Conservation (phyloP, 495 filamentous ascomycete genomes). For the Talaromyces stipitatus region DNA sequence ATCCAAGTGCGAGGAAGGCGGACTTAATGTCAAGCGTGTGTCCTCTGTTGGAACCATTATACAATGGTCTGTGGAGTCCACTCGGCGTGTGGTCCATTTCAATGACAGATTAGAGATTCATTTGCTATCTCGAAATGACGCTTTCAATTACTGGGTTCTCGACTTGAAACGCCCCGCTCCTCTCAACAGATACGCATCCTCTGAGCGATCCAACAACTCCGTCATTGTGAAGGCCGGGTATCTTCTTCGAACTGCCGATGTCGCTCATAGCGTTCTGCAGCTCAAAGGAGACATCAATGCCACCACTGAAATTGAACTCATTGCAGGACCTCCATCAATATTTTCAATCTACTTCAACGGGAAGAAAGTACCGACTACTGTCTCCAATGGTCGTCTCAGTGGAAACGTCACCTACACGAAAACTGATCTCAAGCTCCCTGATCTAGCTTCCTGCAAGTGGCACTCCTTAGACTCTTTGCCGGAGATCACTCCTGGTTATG, state of each 20-base stretch:
- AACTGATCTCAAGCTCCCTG: constrained; percentile 36
- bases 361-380: constrained; percentile 8
- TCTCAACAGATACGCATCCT: constrained; percentile 25
- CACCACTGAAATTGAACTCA: constrained; percentile 47
- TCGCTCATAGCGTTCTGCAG: constrained; percentile 30
- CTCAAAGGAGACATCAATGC: constrained; percentile 54
- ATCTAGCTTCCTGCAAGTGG: constrained; percentile 17
- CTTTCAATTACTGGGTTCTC: constrained; percentile 68
- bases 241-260: constrained; percentile 47
- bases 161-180: constrained; percentile 27
- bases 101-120: constrained; percentile 50
- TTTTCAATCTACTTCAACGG: constrained; percentile 44
- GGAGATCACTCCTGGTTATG: constrained; percentile 46
- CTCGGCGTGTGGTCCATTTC: constrained; percentile 47
- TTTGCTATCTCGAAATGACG: constrained; percentile 49
- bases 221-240: constrained; percentile 55
- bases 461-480: constrained; percentile 26
- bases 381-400: constrained; percentile 28
- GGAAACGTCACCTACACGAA: constrained; percentile 30
- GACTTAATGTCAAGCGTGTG: too few species aligned
- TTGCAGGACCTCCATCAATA: constrained; percentile 32
- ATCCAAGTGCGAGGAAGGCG: constrained; percentile 41
- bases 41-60: constrained; percentile 27
- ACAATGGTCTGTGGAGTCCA: constrained; percentile 42
- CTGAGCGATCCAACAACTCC: constrained; percentile 28